Conservation (phyloP, 2,329 filamentous ascomycete genomes). For the Hirsutella rhossiliensis region DNA sequence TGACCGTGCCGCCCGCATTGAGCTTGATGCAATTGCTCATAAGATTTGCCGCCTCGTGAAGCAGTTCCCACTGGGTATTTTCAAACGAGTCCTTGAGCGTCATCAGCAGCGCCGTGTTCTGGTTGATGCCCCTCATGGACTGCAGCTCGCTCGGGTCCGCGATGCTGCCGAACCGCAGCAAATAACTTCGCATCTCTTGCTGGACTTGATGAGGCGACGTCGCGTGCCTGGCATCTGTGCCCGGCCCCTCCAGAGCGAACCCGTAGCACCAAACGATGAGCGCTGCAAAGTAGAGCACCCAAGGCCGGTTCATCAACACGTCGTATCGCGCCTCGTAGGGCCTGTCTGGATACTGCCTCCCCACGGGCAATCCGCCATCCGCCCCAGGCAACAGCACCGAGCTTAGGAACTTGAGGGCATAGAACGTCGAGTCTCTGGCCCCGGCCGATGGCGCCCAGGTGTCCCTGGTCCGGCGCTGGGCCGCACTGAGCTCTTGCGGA, state of each 20-base stretch:
- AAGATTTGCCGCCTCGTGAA: conserved; percentile 75
- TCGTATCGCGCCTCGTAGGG: conserved; percentile 79
- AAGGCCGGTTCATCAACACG: conserved; percentile 79
- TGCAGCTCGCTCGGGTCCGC: conserved; percentile 67
- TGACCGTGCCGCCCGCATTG: conserved; percentile 17
- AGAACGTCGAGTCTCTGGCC: conserved; percentile 83
- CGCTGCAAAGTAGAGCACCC: conserved; percentile 88
- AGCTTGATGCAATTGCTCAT: conserved; percentile 65
- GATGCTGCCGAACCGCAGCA: conserved; percentile 60
- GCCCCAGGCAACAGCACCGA: conserved; percentile 59
- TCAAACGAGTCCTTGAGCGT: conserved; percentile 72
- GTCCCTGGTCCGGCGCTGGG: conserved; percentile 74
- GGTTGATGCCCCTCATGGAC: conserved; percentile 62
- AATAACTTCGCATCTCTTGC: conserved; percentile 67
- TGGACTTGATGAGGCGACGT: conserved; percentile 53
- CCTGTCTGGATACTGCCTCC: conserved; percentile 19
- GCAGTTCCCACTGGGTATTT: conserved; percentile 78
- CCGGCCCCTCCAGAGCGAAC: conserved; percentile 75
- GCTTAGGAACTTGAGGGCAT: conserved; percentile 77
- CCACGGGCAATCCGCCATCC: background rate
- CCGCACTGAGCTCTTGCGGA: conserved; percentile 65
- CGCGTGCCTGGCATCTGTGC: conserved; percentile 39
- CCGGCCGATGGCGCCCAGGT: conserved; percentile 80
- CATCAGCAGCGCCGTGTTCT: conserved; percentile 69
- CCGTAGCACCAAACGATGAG: conserved; percentile 95